Evolutionary conservation across 441 rosid genomes (phyloP), one percentile per base, ranked within the genome.

Genomic region (Adansonia rubrostipa): DNA sequence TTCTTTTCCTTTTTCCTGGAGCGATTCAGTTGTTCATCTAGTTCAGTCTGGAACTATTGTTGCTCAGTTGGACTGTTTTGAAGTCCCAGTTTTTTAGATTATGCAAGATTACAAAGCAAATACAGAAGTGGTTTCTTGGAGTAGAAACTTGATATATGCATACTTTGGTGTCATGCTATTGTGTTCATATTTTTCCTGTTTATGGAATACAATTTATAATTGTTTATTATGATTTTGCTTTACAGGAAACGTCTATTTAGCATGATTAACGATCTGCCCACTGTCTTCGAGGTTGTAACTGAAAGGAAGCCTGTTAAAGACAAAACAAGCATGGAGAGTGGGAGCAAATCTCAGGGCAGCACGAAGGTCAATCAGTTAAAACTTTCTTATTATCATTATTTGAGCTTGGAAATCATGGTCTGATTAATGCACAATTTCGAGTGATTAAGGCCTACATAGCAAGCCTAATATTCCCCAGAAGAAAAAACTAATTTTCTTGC

Each of bases 211-310:
- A 53, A 3, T 53, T 53, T n/a, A 53, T 53, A 53, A 53, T 74
- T 75, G 71, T 58, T 45, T 36, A 22, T 48, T 44, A 54, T 15
- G 20, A 36, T 82, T 63, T 73, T 19, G 9, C 64, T 69, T 68
- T 13, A 71, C 90, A 95, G 97, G 91, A 95, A 89, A 83, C 95
- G 92, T 5, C 85, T 95, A 20, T 93, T 92, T 84, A 90, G 93
- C 91, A 78, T 93, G 81, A 87, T 89, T 74, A 95, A 95, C 80
- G 97, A 93, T 78, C 87, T 88, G 64, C 97, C 97, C 20, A 91
- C 98, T 74, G 90, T 95, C 40, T 93, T 90, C 78, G 99, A 93
- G 81, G 90, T 91, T 66, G 92, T 95, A 33, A 88, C 96, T 6
- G 96, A 88, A 77, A 89, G 91, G 84, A 90, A 87, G 60, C 83